Conservation (phyloP, 345 rosid genomes). For the Populus simonii region DNA sequence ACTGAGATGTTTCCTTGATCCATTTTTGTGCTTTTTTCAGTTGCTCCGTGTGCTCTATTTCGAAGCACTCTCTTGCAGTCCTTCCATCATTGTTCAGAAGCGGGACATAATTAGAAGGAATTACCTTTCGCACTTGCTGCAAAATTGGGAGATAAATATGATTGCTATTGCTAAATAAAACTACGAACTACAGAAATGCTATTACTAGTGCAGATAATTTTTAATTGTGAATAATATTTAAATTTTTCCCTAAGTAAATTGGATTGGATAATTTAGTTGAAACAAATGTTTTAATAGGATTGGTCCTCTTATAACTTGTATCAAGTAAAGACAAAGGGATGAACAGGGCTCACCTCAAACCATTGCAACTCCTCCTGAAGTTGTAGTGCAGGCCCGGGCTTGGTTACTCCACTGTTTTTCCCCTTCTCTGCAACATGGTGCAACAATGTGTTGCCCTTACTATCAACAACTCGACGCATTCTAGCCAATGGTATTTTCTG, state of each 20-base stretch:
- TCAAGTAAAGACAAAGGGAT: too few species aligned
- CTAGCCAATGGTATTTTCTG: not conserved
- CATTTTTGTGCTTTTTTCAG: not conserved
- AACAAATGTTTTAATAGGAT: too few species aligned
- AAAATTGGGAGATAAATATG: not conserved
- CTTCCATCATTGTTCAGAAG: conserved; percentile 4
- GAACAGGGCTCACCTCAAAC: not conserved
- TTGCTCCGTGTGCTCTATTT: not conserved
- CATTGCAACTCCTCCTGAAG: conserved; percentile 29
- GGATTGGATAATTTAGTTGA: too few species aligned
- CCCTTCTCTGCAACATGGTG: conserved; percentile 3
- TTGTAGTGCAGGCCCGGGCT: conserved; percentile 17
- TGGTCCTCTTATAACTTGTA: too few species aligned
- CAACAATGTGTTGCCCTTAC: too few species aligned
- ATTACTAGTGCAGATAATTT: too few species aligned
- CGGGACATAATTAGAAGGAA: conserved; percentile 9
- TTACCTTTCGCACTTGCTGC: conserved; percentile 7
- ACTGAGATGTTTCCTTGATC: conserved; percentile 1
- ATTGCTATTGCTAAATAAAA: too few species aligned
- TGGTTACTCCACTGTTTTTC: not conserved
- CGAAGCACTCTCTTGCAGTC: conserved; percentile 12
- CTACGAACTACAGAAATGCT: too few species aligned
- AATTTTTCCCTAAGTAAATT: too few species aligned
- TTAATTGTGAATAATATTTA: too few species aligned
- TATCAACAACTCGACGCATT: too few species aligned